Evolutionary conservation across 352 stramenopile species (phyloP), one percentile per base, ranked within the genome.

Genomic region (Phytophthora agathidicida): DNA sequence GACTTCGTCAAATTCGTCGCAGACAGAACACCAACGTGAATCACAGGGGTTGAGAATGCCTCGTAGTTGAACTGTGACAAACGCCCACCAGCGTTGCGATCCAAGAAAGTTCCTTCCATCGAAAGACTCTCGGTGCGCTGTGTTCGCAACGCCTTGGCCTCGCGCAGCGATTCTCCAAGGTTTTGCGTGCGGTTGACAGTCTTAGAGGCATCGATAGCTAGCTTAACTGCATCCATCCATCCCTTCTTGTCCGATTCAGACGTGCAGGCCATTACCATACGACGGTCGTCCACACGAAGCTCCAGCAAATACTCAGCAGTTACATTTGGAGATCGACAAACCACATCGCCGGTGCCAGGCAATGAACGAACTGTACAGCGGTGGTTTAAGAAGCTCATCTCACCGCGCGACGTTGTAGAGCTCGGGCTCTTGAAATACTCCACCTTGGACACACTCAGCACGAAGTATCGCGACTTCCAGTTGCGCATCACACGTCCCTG

Each of bases 401-500:
- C 85, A 30, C 85, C 85, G 14, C 83, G 85, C 13, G 85, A 78
- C 9, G 80, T 77, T 9, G 83, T 93, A 7, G 83, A 89, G 28
- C 80, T 92, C 17, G 83, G 86, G 59, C 82, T 93, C 61, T 93
- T 92, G 39, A 93, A 93, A 60, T 85, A 88, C 45, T 93, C 82
- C 39, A 93, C 82, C 68, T 94, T 93, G 11, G 83, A 93, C 50
- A 94, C 85, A 71, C 80, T 91, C 14, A 94, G 57, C 55, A 93
- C 80, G 60, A 94, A 94, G 59, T 94, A 94, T 51, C 85, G 79
- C n/a, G 81, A 90, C 62, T 94, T 94, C 85, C 85, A 94, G 41
- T 82, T 85, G 35, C 80, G 80, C 79, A 93, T 90, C 47, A 94
- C 76, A 26, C 85, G 76, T 14, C 81, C 84, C 49, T 94, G 85